Evolutionary conservation across 1,139 yeast species (phyloP), one percentile per base, ranked within the genome.

Genomic region (Spencermartinsiella ligniputridi): DNA sequence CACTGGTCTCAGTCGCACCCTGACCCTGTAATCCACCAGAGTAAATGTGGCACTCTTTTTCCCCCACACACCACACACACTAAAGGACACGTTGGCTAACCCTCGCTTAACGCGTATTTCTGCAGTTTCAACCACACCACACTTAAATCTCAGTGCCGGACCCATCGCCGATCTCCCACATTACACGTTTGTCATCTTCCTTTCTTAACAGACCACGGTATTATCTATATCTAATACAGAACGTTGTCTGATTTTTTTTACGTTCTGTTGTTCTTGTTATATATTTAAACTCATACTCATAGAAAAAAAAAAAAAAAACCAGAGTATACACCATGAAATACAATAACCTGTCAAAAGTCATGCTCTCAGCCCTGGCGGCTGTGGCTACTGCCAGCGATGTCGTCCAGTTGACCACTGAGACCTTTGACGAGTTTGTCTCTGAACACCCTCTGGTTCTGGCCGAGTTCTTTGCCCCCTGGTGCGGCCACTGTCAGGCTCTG

Each of bases 391-490:
- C 86, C 59, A 84, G 96, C 32, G 95, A 92, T 37, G 98, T 92
- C 42, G 88, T 86, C 53, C 81, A 86, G 64, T 77, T 92, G 55
- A 71, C 74, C 38, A 58, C 57, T 25, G 64, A 53, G 39, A 53
- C 51, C 40, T 92, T 86, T 66, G 76, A 78, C 51, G 67, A 74
- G 19, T 88, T 85, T 66, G 68, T 92, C 51, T 69, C 70, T 39
- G 79, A 76, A 46, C 83, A 89, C 68, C 84, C 90, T 25, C 74
- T 90, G 57, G 95, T 89, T 20, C 74, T 92, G 56, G 92, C 96
- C 33, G 97, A 92, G 72, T 92, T 92, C 72, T 92, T 81, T 66
- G 98, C 98, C 24, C 97, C 98, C 63, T 92, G 98, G 98, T 92
- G 98, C 47, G 98, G 98, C 18, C 96, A 92, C 72, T 92, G 98